Conservation (phyloP, 2,329 filamentous ascomycete species). For the Fusarium napiforme region DNA sequence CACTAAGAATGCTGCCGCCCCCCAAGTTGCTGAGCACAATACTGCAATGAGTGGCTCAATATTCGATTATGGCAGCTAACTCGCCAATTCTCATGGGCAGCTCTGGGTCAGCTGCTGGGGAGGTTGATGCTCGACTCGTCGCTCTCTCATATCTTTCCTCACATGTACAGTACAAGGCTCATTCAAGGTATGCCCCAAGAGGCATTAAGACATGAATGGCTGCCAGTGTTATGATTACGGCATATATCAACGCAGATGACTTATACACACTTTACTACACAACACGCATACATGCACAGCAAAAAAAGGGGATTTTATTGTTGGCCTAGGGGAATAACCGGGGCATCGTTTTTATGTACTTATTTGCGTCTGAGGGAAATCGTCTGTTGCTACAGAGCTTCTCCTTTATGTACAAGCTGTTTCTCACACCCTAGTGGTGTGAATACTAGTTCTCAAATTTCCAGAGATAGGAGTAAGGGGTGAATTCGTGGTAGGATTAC, state of each 20-base stretch:
- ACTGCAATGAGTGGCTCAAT: conserved; percentile 32
- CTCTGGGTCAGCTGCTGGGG: not conserved
- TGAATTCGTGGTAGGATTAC: not conserved
- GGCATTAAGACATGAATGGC: not conserved
- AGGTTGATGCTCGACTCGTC: not conserved
- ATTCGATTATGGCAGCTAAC: conserved; percentile 30
- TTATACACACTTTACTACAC: conserved; percentile 2
- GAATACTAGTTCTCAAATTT: conserved; percentile 4
- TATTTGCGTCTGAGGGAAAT: conserved; percentile 10
- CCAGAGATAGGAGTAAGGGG: conserved; percentile 12
- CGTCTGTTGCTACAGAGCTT: conserved; percentile 6
- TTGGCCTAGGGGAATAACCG: conserved; percentile 20
- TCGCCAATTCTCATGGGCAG: conserved; percentile 8
- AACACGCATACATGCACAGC: conserved; percentile 18
- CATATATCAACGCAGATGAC: conserved; percentile 13
- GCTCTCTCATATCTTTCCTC: not conserved
- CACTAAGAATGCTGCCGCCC: conserved; percentile 34
- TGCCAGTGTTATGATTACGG: conserved; percentile 10
- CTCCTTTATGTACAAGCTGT: not conserved
- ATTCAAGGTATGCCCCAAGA: not conserved
- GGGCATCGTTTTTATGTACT: conserved; percentile 17
- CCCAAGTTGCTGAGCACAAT: conserved; percentile 3
- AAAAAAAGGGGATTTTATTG: conserved; percentile 28
- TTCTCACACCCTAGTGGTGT: conserved; percentile 12
- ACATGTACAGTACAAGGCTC: conserved; percentile 25